A percentile compares a stretch with the other conserved stretches of the same genome.
Evolutionary conservation across 2,329 filamentous ascomycete species (phyloP).

Genomic region (Colletotrichum ledebouriae): DNA sequence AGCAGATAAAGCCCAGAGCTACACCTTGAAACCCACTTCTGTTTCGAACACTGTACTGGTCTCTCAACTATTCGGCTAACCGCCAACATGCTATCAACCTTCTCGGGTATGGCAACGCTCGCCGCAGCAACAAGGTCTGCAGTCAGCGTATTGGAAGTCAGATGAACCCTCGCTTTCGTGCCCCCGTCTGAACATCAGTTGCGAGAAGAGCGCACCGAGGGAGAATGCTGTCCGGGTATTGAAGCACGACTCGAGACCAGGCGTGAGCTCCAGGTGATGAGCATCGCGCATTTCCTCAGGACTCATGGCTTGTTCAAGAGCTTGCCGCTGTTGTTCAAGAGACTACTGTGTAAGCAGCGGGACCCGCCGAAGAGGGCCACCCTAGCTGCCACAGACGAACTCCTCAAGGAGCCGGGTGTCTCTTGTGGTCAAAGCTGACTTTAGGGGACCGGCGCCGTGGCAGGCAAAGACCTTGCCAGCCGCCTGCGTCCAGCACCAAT

Average conservation of each 20-base stretch:
- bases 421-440: conserved; percentile 27
- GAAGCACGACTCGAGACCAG: conserved; percentile 11
- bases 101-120: conserved; percentile 1
- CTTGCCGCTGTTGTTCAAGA: conserved; percentile 1
- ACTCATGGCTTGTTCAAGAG: conserved; percentile 19
- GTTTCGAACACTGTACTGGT: conserved; percentile 4
- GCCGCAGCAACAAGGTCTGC: background rate
- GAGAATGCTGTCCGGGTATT: background rate
- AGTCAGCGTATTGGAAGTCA: conserved; percentile 5
- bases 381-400: conserved; percentile 18
- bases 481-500: conserved; percentile 27
- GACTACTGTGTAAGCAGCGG: background rate
- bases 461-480: conserved; percentile 30
- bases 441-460: conserved; percentile 7
- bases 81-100: background rate
- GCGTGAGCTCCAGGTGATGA: background rate
- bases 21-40: conserved; percentile 13
- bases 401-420: conserved; percentile 20
- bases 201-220: background rate
- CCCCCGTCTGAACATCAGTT: background rate
- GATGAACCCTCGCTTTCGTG: conserved; percentile 18
- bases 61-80: background rate
- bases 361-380: conserved; percentile 8
- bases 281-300: background rate
- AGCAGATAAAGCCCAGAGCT: conserved; percentile 6